Percentiles rank a stretch among this genome's conserved stretches.
These are phyloP conservation scores for Neurospora sp. DNA, from an alignment of 2,329 filamentous ascomycete genomes.

Conservation along the genomic window DNA sequence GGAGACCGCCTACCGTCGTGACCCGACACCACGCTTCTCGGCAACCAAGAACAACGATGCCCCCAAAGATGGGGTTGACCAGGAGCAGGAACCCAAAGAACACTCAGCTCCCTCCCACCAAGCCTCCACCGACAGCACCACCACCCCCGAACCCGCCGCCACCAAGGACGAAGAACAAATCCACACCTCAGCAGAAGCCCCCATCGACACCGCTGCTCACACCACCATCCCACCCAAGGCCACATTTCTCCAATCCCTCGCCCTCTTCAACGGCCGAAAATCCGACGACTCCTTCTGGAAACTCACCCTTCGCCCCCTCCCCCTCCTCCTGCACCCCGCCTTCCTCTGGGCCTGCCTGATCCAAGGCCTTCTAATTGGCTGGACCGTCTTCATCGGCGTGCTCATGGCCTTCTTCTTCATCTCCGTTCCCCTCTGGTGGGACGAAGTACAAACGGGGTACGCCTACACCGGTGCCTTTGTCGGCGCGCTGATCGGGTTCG, in stretches of 20 bases:
- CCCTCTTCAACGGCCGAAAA: conserved; percentile 72
- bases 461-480: conserved; percentile 79
- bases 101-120: too few species aligned
- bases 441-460: conserved; percentile 73
- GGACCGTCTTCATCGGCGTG: conserved; percentile 88
- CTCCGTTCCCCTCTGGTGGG: conserved; percentile 70
- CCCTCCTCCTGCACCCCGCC: conserved; percentile 73
- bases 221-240: conserved; percentile 34
- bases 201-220: neutral
- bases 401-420: conserved; percentile 76
- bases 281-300: conserved; percentile 64
- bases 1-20: conserved; percentile 69
- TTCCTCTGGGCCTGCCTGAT: conserved; percentile 73
- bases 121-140: too few species aligned
- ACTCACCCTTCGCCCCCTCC: conserved; percentile 62
- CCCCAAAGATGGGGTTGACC: neutral
- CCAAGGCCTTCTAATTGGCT: conserved; percentile 85
- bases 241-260: conserved; percentile 50
- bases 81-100: conserved; percentile 1
- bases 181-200: neutral
- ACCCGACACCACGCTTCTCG: conserved; percentile 27
- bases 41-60: neutral
- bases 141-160: neutral
- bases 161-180: conserved; percentile 3
- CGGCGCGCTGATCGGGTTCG: conserved; percentile 68